Conservation (phyloP, 2,329 filamentous ascomycete species). For the Whalleya microplaca region DNA sequence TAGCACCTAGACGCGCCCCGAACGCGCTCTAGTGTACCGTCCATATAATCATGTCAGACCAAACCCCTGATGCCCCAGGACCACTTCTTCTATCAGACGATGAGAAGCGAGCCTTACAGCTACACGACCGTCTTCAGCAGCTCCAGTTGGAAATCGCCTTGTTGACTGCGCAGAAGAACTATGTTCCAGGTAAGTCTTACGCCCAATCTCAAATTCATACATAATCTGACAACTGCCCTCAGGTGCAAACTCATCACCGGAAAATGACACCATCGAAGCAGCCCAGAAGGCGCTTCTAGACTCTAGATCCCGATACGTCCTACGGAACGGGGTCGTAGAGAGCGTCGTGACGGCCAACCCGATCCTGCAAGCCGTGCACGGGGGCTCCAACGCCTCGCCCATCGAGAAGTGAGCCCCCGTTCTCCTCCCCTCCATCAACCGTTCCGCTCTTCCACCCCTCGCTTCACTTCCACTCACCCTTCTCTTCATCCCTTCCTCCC, state of each 20-base stretch:
- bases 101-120: constrained; percentile 67
- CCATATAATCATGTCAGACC: constrained; percentile 32
- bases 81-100: constrained; percentile 63
- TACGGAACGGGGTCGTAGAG: constrained; percentile 71
- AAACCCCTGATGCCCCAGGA: constrained; percentile 35
- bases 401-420: constrained; percentile 64
- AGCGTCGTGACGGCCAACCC: constrained; percentile 74
- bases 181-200: constrained; percentile 39
- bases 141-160: constrained; percentile 74
- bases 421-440: too few relatives aligned
- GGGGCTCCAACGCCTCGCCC: constrained; percentile 63
- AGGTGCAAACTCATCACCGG: constrained; percentile 47
- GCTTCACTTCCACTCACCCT: neutral
- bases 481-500: neutral
- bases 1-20: too few relatives aligned
- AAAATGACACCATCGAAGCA: constrained; percentile 44
- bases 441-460: neutral
- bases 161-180: constrained; percentile 53
- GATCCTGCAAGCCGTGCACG: constrained; percentile 76
- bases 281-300: constrained; percentile 71
- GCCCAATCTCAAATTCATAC: neutral
- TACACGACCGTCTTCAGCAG: constrained; percentile 74
- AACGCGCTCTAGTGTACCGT: neutral
- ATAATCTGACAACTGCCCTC: constrained; percentile 18
- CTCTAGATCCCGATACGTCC: constrained; percentile 69